Evolutionary conservation across 495 filamentous ascomycete species (phyloP).

Genomic region (Thozetella sp.): DNA sequence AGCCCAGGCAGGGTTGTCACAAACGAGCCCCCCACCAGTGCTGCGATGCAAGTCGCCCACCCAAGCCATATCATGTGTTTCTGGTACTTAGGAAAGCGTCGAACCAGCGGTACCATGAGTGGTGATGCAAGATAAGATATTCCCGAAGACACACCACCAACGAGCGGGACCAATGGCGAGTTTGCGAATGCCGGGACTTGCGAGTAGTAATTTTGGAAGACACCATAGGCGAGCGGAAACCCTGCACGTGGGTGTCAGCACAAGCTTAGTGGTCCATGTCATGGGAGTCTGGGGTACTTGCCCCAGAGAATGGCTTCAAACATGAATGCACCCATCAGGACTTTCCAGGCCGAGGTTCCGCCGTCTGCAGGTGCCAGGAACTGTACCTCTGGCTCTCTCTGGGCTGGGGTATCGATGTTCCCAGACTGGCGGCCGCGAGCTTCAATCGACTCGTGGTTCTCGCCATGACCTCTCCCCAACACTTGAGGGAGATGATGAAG

Average conservation of each 20-base stretch:
- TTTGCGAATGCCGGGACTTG: neutral
- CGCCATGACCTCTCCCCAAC: too few relatives aligned
- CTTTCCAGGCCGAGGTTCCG: constrained; percentile 3
- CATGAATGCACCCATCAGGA: neutral
- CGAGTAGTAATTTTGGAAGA: neutral
- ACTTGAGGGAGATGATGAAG: too few relatives aligned
- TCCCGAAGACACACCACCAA: neutral
- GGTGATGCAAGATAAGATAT: neutral
- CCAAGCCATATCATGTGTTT: neutral
- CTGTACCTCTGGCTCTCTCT: too few relatives aligned
- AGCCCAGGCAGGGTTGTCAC: neutral
- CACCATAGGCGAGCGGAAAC: neutral
- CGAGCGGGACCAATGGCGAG: neutral
- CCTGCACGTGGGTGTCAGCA: neutral
- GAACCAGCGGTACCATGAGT: neutral
- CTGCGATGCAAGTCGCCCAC: neutral
- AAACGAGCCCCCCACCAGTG: neutral
- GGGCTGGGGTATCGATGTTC: too few relatives aligned
- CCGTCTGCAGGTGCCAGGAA: constrained; percentile 8
- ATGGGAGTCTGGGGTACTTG: neutral
- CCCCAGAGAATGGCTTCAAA: neutral
- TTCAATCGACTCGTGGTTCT: too few relatives aligned
- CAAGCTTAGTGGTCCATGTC: neutral
- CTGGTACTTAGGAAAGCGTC: neutral
- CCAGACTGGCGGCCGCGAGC: too few relatives aligned